phyloP scores from a whole-genome alignment of 148 eudicot species.

The Talinum fruticosum region DNA sequence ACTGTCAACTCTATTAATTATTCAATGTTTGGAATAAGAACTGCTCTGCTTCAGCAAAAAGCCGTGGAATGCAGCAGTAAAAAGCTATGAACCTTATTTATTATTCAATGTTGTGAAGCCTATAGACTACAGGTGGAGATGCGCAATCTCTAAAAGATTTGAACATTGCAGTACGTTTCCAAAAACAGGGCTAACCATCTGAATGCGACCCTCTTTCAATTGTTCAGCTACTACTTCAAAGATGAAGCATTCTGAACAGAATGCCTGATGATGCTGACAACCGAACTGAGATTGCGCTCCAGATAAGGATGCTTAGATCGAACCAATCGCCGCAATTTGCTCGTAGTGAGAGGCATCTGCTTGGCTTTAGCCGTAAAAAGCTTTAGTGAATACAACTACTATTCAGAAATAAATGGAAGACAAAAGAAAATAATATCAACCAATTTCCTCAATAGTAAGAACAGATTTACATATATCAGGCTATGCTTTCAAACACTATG shows the following conservation, averaged over 20 bases:
- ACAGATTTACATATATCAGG: not conserved
- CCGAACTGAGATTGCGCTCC: constrained; percentile 77
- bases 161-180: not conserved
- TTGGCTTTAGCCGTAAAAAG: constrained; percentile 61
- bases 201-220: constrained; percentile 51
- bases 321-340: constrained; percentile 55
- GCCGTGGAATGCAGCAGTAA: not conserved
- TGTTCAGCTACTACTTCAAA: constrained; percentile 66
- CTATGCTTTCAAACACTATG: not conserved
- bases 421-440: not conserved
- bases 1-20: not conserved
- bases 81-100: not conserved
- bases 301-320: constrained; percentile 78
- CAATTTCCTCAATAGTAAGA: not conserved
- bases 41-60: not conserved
- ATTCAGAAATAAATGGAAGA: not conserved
- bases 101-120: not conserved
- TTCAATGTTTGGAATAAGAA: not conserved
- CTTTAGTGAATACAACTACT: constrained; percentile 17
- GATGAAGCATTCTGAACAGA: constrained; percentile 69
- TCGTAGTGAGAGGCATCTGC: constrained; percentile 86
- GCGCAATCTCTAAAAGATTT: not conserved
- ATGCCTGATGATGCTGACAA: constrained; percentile 70
- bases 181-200: constrained; percentile 41
- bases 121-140: not conserved